phyloP scores from a whole-genome alignment of 768 basidiomycete genomes.

The Cubamyces lactineus region DNA sequence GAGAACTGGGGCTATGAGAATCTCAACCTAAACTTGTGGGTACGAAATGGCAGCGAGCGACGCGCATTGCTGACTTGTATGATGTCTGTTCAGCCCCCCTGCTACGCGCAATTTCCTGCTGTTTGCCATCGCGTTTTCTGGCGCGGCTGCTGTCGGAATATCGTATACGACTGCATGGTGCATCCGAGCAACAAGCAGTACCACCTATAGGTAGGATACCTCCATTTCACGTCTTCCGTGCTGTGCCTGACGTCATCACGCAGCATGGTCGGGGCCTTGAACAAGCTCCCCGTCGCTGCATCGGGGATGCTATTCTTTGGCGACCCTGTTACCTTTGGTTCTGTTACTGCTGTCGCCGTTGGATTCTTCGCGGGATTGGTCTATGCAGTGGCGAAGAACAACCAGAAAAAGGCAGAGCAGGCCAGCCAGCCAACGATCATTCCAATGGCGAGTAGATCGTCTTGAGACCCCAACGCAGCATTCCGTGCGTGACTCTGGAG shows the following conservation, averaged over 20 bases:
- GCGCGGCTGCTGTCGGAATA: slow-evolving; percentile 96
- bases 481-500: slow-evolving; percentile 4
- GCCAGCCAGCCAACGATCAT: slow-evolving; percentile 55
- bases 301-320: slow-evolving; percentile 99
- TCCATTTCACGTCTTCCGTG: slow-evolving; percentile 4
- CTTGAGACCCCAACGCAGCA: slow-evolving; percentile 24
- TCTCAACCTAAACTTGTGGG: slow-evolving; percentile 87
- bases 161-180: slow-evolving; percentile 99
- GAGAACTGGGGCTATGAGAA: slow-evolving; percentile 91
- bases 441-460: slow-evolving; percentile 62
- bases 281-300: slow-evolving; percentile 97
- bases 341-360: slow-evolving; percentile 81
- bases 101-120: slow-evolving; percentile 79
- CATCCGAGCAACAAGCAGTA: slow-evolving; percentile 92
- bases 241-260: slow-evolving; percentile 6
- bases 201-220: slow-evolving; percentile 87
- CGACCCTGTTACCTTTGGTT: slow-evolving; percentile 84
- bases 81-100: slow-evolving; percentile 60
- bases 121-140: slow-evolving; percentile 91
- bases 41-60: neutral
- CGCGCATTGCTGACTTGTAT: neutral
- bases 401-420: slow-evolving; percentile 79
- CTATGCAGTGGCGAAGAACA: slow-evolving; percentile 94
- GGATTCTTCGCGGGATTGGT: slow-evolving; percentile 93
- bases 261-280: slow-evolving; percentile 96